Evolutionary conservation across 495 filamentous ascomycete genomes (phyloP), one percentile per base, ranked within the genome.

Genomic region (Rusavskia elegans): DNA sequence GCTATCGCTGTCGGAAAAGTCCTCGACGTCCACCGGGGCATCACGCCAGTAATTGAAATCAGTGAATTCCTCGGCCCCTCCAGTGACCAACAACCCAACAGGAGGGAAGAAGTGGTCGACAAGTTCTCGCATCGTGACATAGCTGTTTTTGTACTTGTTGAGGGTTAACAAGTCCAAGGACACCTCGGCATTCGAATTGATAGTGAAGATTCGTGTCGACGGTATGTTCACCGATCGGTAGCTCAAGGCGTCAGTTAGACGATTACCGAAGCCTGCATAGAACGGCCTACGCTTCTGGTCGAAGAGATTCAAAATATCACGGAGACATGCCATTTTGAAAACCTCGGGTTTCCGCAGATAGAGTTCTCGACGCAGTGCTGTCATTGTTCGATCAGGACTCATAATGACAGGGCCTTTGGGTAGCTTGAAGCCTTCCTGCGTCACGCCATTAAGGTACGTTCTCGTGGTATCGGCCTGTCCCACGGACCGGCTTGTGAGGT

Each of bases 291-390:
- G 71, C 23, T 84, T 80, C 2, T 76, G 75, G n/a, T 78, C 80
- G 61, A 95, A 99, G 1, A 99, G 78, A 45, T 79, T 83, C 53
- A 86, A 74, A 54, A 99, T 96, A 66, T 99, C 92, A 21, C 92
- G 80, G 39, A 99, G 68, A 55, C 93, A 97, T 5, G 90, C 84
- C 92, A 99, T 99, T 69, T 99, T 99, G 78, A 99, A 99, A 4
- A 97, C 87, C 62, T 99, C 89, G 0, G 92, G 92, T 65, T 97
- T 95, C 41, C 93, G 80, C 19, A 99, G 73, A 60, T 99, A 99
- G 11, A 99, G 81, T 63, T 99, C 92, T 38, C 92, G 79, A 57
- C 90, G 75, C 17, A 99, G 71, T 1, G 92, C 93, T n/a, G 93
- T 87, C 68, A 97, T 93, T 1, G 89, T 97, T 27, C 92, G 78